Evolutionary conservation across 2,329 filamentous ascomycete species (phyloP), one percentile per base, ranked within the genome.

Genomic region (Trichoderma guizhouense): DNA sequence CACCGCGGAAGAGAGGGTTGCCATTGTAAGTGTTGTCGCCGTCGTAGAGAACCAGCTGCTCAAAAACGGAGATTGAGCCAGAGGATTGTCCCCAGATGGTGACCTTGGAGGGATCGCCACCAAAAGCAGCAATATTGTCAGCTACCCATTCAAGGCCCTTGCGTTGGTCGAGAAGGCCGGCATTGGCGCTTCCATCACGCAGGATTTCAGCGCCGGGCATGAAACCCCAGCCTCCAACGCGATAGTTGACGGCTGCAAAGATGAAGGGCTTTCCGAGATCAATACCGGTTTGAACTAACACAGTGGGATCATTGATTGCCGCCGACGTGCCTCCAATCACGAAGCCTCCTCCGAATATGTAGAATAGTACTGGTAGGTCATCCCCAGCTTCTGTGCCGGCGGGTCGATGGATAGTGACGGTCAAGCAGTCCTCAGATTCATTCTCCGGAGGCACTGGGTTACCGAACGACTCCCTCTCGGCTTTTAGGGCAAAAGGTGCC

Each of bases 241-340:
- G 90, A 81, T 97, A 95, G 81, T 94, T 95, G 77, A 95, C 89
- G 0, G 90, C 87, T 0, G 95, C 92, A 69, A 90, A 93, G 61
- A 97, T 81, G 74, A 95, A 89, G 0, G 91, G 90, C 80, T 53
- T 21, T 4, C 43, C 30, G 6, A 61, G 18, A 2, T 34, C 63
- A 7, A 34, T 7, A 47, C 43, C 14, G 12, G 63, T 14, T 30
- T 55, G 43, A 1, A 66, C 47, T 1, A 66, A 4, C 15, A 28
- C 8, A 28, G 21, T 9, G 3, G 55, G 55, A 15, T 61, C 9
- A 5, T 47, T 84, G 85, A 71, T 77, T 79, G 69, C 78, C 84
- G 71, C 79, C 21, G 58, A 39, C 1, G 43, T 64, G 32, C 68
- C 60, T 6, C 68, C 68, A 7, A 88, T 79, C 77, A 89, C 83